phyloP scores from a whole-genome alignment of 2,329 filamentous ascomycete species.

The Lasiodiplodia sp. region DNA sequence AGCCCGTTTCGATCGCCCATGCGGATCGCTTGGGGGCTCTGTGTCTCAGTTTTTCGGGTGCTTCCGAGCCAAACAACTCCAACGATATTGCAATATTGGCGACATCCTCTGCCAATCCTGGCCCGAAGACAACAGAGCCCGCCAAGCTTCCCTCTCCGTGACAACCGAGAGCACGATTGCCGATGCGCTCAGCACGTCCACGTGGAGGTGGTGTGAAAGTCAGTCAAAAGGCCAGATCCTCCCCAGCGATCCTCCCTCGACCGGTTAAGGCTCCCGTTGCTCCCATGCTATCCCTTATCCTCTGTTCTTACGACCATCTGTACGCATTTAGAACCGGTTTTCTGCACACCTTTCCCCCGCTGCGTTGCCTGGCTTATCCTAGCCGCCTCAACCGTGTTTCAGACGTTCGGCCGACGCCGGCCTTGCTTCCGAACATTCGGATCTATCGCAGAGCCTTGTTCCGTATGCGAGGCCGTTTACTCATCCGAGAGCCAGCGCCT shows the following conservation, averaged over 20 bases:
- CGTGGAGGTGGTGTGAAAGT: conserved; percentile 20
- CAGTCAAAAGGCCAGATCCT: conserved; percentile 6
- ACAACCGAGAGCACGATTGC: conserved; percentile 11
- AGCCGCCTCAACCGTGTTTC: neutral
- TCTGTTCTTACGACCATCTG: conserved; percentile 4
- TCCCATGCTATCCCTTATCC: neutral
- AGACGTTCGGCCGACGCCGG: neutral
- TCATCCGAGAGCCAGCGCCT: conserved; percentile 9
- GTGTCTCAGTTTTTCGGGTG: conserved; percentile 23
- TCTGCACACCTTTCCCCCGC: conserved; percentile 3
- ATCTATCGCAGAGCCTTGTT: conserved; percentile 4
- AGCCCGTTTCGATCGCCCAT: conserved; percentile 18
- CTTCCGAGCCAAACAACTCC: conserved; percentile 18
- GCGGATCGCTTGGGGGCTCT: conserved; percentile 3
- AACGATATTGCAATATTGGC: conserved; percentile 12
- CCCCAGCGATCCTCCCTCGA: neutral
- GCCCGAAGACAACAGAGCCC: neutral
- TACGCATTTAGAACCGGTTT: neutral
- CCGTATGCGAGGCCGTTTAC: neutral
- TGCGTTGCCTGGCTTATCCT: neutral
- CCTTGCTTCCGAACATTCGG: neutral
- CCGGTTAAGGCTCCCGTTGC: neutral
- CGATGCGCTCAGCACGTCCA: conserved; percentile 12
- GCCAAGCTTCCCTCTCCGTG: neutral
- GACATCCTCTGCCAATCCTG: neutral